phyloP scores from a whole-genome alignment of 352 stramenopile species.

The Pythium oligandrum region DNA sequence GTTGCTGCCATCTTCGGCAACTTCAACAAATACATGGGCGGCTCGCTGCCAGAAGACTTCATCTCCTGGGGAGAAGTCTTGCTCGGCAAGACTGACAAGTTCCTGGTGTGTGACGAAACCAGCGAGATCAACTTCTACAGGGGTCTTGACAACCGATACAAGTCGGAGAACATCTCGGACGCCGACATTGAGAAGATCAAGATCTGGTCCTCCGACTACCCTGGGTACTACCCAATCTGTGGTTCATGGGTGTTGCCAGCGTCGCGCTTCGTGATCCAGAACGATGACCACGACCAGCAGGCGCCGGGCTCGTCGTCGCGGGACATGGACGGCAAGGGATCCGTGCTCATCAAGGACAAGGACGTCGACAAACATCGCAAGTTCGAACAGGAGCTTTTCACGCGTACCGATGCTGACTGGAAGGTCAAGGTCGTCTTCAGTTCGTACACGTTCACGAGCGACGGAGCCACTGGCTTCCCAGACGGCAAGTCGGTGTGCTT shows the following conservation, averaged over 20 bases:
- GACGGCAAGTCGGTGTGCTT: too few relatives aligned
- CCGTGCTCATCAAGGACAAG: conserved; percentile 49
- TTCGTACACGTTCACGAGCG: conserved; percentile 49
- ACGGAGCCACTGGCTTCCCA: too few relatives aligned
- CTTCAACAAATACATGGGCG: conserved; percentile 52
- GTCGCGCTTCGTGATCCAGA: conserved; percentile 63
- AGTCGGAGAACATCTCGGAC: conserved; percentile 33
- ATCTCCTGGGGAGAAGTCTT: conserved; percentile 55
- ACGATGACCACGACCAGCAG: conserved; percentile 75
- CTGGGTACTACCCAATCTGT: conserved; percentile 42
- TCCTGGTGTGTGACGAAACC: conserved; percentile 51
- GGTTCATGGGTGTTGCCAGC: conserved; percentile 55
- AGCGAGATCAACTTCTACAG: conserved; percentile 63
- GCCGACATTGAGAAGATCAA: conserved; percentile 63
- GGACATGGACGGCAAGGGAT: conserved; percentile 51
- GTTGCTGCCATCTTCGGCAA: conserved; percentile 41
- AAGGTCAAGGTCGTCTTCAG: conserved; percentile 67
- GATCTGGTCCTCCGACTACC: too few relatives aligned
- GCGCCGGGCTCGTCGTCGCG: conserved; percentile 36
- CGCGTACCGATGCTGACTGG: conserved; percentile 48
- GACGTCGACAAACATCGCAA: conserved; percentile 37
- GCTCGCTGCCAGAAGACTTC: conserved; percentile 51
- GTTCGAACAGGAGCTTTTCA: conserved; percentile 60
- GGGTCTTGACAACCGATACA: conserved; percentile 38
- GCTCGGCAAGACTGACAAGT: conserved; percentile 1